These are phyloP conservation scores for Celoporthe dispersa DNA, from an alignment of 2,329 filamentous ascomycete genomes.

Conservation along the genomic window DNA sequence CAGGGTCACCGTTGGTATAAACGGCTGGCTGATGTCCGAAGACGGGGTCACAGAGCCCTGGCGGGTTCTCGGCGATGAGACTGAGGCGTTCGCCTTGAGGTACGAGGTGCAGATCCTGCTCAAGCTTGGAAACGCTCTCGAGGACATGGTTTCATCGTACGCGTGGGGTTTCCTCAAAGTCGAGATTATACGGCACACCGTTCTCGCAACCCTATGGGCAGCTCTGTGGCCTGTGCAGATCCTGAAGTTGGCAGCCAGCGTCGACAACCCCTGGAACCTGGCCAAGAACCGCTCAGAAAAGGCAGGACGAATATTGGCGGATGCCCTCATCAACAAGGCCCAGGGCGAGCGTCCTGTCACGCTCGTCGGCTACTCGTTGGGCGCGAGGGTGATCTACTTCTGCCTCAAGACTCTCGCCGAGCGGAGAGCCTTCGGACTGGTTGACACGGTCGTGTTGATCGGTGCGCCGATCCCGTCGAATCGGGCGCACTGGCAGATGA, in stretches of 20 bases:
- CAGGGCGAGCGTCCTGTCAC: slow-evolving; percentile 84
- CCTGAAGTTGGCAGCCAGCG: slow-evolving; percentile 66
- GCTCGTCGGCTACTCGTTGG: slow-evolving; percentile 80
- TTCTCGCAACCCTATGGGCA: slow-evolving; percentile 69
- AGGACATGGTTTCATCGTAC: slow-evolving; percentile 71
- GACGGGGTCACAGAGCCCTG: slow-evolving; percentile 81
- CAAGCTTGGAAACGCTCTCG: slow-evolving; percentile 74
- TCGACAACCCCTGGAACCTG: slow-evolving; percentile 83
- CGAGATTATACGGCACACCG: slow-evolving; percentile 75
- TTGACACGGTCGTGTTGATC: slow-evolving; percentile 84
- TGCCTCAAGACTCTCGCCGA: slow-evolving; percentile 79
- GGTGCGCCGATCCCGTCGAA: slow-evolving; percentile 79
- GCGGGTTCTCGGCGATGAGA: slow-evolving; percentile 70
- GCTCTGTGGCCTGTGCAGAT: slow-evolving; percentile 73
- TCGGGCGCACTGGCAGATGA: slow-evolving; percentile 72
- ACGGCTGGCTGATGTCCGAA: slow-evolving; percentile 79
- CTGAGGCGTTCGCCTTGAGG: slow-evolving; percentile 82
- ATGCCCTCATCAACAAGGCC: slow-evolving; percentile 79
- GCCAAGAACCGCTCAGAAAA: slow-evolving; percentile 79
- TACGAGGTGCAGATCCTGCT: slow-evolving; percentile 82
- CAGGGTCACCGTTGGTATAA: slow-evolving; percentile 83
- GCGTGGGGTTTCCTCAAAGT: slow-evolving; percentile 76
- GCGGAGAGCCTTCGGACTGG: slow-evolving; percentile 77
- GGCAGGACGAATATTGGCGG: slow-evolving; percentile 77
- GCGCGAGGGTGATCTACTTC: slow-evolving; percentile 80